phyloP scores from a whole-genome alignment of 257 asterid species.

The Leptodermis oblonga region DNA sequence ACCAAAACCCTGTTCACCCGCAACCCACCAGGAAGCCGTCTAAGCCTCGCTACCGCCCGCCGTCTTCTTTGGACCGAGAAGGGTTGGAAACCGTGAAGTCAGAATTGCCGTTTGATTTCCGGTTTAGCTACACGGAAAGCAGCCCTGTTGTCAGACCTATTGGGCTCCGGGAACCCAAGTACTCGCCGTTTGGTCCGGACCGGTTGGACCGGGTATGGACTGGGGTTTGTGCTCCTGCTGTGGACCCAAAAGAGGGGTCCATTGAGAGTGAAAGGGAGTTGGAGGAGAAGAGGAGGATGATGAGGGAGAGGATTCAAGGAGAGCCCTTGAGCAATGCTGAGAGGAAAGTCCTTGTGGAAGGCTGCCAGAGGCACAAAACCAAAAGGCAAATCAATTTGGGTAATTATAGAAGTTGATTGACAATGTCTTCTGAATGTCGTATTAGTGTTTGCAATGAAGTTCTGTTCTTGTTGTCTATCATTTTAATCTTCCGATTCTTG shows the following conservation, averaged over 20 bases:
- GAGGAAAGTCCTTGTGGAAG: constrained; percentile 65
- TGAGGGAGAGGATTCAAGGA: constrained; percentile 59
- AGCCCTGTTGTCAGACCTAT: constrained; percentile 62
- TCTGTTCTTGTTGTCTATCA: neutral
- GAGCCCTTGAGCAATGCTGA: constrained; percentile 67
- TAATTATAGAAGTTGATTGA: constrained; percentile 12
- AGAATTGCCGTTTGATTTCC: constrained; percentile 83
- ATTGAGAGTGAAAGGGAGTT: constrained; percentile 44
- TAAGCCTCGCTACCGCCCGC: constrained; percentile 76
- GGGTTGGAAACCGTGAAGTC: constrained; percentile 38
- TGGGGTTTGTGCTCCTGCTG: constrained; percentile 90
- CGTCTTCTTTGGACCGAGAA: constrained; percentile 64
- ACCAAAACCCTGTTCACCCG: constrained; percentile 18
- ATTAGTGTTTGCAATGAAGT: neutral
- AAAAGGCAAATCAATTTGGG: constrained; percentile 88
- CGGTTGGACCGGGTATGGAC: constrained; percentile 81
- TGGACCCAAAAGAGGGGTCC: constrained; percentile 68
- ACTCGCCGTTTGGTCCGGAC: constrained; percentile 93
- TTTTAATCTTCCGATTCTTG: neutral
- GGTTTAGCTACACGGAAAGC: constrained; percentile 93
- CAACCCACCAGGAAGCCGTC: constrained; percentile 25
- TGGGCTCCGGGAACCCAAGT: constrained; percentile 90
- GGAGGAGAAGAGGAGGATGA: constrained; percentile 65
- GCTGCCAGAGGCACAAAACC: constrained; percentile 60
- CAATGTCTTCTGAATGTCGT: neutral